Percentiles rank a stretch among this genome's conserved stretches.
phyloP scores from a whole-genome alignment of 1,139 yeast genomes.

The Saccharomyces pastorianus region DNA sequence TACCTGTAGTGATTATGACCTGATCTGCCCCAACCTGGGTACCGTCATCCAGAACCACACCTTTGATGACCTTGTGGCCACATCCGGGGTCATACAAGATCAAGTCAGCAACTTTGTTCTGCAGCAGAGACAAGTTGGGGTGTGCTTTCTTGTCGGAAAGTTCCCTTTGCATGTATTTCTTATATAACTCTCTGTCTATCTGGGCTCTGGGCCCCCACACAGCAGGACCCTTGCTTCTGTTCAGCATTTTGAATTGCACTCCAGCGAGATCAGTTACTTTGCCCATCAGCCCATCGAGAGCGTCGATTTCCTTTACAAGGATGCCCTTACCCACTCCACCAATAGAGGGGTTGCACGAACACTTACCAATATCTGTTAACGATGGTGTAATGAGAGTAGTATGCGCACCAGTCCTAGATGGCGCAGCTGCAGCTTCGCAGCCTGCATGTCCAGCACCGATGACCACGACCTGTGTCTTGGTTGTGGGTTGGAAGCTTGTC shows the following conservation, averaged over 20 bases:
- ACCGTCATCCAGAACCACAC: constrained; percentile 68
- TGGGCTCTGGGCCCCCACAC: constrained; percentile 99
- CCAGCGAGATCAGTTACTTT: constrained; percentile 86
- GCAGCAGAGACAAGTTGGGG: constrained; percentile 43
- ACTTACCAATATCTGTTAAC: constrained; percentile 72
- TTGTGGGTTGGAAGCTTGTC: constrained; percentile 36
- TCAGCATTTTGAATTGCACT: constrained; percentile 79
- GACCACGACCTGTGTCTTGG: constrained; percentile 52
- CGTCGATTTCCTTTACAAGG: constrained; percentile 84
- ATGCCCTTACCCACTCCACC: constrained; percentile 99
- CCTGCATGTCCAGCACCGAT: constrained; percentile 99
- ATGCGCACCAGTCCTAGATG: constrained; percentile 72
- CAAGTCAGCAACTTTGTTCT: constrained; percentile 82
- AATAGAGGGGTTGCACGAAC: constrained; percentile 95
- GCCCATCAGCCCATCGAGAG: constrained; percentile 87
- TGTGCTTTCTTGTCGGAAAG: constrained; percentile 42
- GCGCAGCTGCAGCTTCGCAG: constrained; percentile 91
- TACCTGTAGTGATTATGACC: constrained; percentile 91
- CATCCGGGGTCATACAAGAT: constrained; percentile 35
- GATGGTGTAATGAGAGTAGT: constrained; percentile 77
- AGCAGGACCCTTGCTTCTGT: constrained; percentile 88
- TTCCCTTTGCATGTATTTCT: constrained; percentile 68
- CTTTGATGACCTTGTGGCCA: constrained; percentile 43
- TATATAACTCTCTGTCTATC: constrained; percentile 76
- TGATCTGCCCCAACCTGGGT: constrained; percentile 48